phyloP scores from a whole-genome alignment of 129 eudicot species.

The Lactuca sativa region DNA sequence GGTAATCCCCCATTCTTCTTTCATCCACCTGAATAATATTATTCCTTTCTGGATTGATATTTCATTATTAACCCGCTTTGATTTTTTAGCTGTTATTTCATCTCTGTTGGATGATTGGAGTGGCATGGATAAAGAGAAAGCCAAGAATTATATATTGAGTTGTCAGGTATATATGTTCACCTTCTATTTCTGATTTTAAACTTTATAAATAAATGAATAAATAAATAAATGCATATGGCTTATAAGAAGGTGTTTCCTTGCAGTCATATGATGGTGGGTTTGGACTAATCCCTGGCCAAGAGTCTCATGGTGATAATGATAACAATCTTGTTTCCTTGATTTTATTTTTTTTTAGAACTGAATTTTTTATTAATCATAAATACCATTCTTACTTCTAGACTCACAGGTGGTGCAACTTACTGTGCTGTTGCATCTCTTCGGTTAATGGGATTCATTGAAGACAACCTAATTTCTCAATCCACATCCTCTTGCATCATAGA shows the following conservation, averaged over 20 bases:
- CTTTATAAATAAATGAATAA: not conserved
- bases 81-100: slow-evolving; percentile 78
- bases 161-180: slow-evolving; percentile 66
- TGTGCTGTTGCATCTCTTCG: slow-evolving; percentile 94
- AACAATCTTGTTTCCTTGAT: not conserved
- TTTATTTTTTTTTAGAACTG: not conserved
- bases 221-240: not conserved
- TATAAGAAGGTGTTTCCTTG: slow-evolving; percentile 34
- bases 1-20: slow-evolving; percentile 45
- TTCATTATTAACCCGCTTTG: slow-evolving; percentile 16
- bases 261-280: slow-evolving; percentile 99
- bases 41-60: slow-evolving; percentile 19
- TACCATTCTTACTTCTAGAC: slow-evolving; percentile 50
- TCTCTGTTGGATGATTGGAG: slow-evolving; percentile 86
- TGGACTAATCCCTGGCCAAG: slow-evolving; percentile 88
- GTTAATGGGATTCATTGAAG: slow-evolving; percentile 88
- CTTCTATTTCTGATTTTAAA: slow-evolving; percentile 1
- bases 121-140: slow-evolving; percentile 87
- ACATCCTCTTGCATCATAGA: slow-evolving; percentile 53
- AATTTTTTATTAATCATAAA: slow-evolving; percentile 42
- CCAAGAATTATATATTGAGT: slow-evolving; percentile 71
- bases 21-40: not conserved
- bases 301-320: slow-evolving; percentile 85
- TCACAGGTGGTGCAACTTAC: slow-evolving; percentile 99
- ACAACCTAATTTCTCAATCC: slow-evolving; percentile 47